Conservation (phyloP, 768 basidiomycete genomes). For the Pholiota microspora region DNA sequence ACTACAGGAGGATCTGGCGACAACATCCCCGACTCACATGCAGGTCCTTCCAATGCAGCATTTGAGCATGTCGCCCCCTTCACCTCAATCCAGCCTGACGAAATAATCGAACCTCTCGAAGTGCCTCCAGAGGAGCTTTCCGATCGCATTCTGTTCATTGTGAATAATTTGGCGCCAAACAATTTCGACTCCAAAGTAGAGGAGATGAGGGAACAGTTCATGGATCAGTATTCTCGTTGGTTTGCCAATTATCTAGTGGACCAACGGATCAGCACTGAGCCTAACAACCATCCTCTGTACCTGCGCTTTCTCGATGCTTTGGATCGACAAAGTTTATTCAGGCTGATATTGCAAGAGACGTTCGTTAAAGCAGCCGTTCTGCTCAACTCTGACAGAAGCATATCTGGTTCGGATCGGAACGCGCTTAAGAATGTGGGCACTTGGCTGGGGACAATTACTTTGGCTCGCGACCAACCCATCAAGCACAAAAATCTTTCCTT, state of each 20-base stretch:
- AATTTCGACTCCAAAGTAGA: constrained; percentile 87
- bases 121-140: constrained; percentile 83
- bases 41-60: constrained; percentile 24
- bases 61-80: constrained; percentile 42
- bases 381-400: constrained; percentile 89
- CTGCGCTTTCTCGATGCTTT: constrained; percentile 90
- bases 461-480: constrained; percentile 91
- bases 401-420: constrained; percentile 81
- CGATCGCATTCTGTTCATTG: constrained; percentile 94
- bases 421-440: constrained; percentile 91
- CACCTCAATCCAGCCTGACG: constrained; percentile 74
- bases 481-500: constrained; percentile 91
- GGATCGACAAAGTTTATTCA: constrained; percentile 61
- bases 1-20: constrained; percentile 42
- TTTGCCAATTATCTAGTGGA: constrained; percentile 98
- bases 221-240: constrained; percentile 86
- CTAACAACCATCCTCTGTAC: constrained; percentile 95
- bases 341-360: constrained; percentile 91
- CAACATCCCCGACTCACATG: constrained; percentile 37
- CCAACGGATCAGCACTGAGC: constrained; percentile 92
- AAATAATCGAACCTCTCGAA: constrained; percentile 56
- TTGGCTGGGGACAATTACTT: constrained; percentile 92
- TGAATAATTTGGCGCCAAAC: constrained; percentile 94
- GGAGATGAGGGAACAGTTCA: constrained; percentile 85
- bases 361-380: constrained; percentile 81